Base-by-base conservation (phyloP, 345 rosid genomes). In the Eucalyptus decipiens region DNA sequence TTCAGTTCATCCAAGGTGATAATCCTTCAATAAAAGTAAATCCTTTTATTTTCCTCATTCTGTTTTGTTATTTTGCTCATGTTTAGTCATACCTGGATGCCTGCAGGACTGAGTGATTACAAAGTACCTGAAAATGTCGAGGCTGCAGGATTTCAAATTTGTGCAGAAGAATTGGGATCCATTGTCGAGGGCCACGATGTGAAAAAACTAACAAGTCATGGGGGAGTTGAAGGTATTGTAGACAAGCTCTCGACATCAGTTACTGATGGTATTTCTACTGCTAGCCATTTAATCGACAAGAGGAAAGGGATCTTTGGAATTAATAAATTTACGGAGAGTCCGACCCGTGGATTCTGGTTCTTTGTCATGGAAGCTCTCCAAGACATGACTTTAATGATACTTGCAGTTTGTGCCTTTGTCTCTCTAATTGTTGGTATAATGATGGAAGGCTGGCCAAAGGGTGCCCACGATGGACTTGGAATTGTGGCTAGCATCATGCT, bases 161-260 rank as follows among this genome's bases (percentile, higher is more conserved):
- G 98, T 91, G 95, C 98, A 32, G 98, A 97, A 87, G 99, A 97
- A 92, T 89, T 94, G 87, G 99, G 96, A 80, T 95, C 98, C 40
- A 94, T 98, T 87, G 96, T 97, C 5, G 99, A 97, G 91, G 97
- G 96, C 48, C 99, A 93, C 88, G 99, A 97, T 72, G 90, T 94
- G 69, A 97, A 97, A 92, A 97, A 95, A 90, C 91, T 97, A 89
- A 92, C 90, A 87, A 89, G 93, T 90, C 99, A 97, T 90, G 98
- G 96, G 88, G 97, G 96, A 47, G 95, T 95, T 72, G 94, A 94
- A 88, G 94, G 96, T 9, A 89, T 97, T 85, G 94, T 91, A 14
- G 95, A 87, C 67, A 97, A 96, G 91, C 96, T 97, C 67, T 93
- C 92, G 49, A 95, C 98, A 13, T 94, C 98, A n/a, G 49, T 92